Evolutionary conservation across 495 filamentous ascomycete species (phyloP), one percentile per base, ranked within the genome.

Genomic region (Talaromyces liani): DNA sequence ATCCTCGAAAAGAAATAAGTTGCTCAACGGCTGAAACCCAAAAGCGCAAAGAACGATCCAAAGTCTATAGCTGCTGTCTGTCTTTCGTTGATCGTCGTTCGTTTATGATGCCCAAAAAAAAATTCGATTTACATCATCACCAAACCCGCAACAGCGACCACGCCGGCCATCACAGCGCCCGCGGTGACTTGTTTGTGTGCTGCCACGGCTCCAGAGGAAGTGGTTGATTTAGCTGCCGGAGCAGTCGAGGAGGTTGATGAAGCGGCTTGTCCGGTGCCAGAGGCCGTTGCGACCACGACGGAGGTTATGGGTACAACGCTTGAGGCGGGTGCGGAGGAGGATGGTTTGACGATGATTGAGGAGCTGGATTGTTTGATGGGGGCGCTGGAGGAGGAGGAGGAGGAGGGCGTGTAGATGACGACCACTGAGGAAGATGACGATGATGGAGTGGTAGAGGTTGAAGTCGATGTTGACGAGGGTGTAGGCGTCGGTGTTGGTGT

Each of bases 131-230:
- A 83, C 31, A 80, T 71, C 70, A 82, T 64, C 56, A 77, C 61
- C 49, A 82, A 60, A 39, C 77, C 78, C 45, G 78, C 81, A 60
- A 76, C 71, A 53, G 75, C 79, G 60, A 78, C 62, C 6, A 73
- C 71, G 70, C 74, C 80, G 27, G 70, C 79, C 24, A 72, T 67
- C 49, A 77, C 63, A 5, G 68, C 47, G 27, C 55, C 66, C 53
- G 73, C 75, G 18, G 73, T 69, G 41, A 73, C 25, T 65, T 79
- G 71, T 61, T 68, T 65, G 18, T 56, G 6, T 9, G 53, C n/a
- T 56, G 53, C 53, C 10, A 14, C 10, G 4, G 53, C 22, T 0
- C 18, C 63, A 3, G 63, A 12, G n/a, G 71, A 67, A 29, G 77
- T 64, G 25, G 72, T 70, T 29, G 70, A 68, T 31, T 31, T 31